phyloP scores from a whole-genome alignment of 1,284 basidiomycete genomes.

The Cryptococcus depauperatus region DNA sequence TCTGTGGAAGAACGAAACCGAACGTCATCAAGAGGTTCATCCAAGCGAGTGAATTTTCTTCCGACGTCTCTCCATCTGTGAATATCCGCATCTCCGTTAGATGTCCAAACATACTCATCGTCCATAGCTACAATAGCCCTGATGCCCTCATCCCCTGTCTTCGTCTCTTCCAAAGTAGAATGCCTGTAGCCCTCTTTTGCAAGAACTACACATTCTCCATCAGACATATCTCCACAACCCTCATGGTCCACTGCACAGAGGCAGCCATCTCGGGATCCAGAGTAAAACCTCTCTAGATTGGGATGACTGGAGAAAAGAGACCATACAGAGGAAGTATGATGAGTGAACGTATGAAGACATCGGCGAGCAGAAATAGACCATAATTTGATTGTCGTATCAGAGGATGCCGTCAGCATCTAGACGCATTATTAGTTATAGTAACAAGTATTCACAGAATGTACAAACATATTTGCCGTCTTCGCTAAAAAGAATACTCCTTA shows the following conservation, averaged over 20 bases:
- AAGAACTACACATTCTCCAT: slow-evolving; percentile 81
- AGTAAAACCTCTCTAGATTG: slow-evolving; percentile 86
- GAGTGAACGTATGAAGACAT: slow-evolving; percentile 90
- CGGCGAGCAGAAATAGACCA: slow-evolving; percentile 87
- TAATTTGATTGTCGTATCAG: slow-evolving; percentile 66
- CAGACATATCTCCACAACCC: slow-evolving; percentile 65
- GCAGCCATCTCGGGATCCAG: slow-evolving; percentile 82
- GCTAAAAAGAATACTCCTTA: slow-evolving; percentile 76
- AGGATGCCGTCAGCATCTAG: slow-evolving; percentile 77
- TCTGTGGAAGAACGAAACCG: slow-evolving; percentile 12
- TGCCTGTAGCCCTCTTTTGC: slow-evolving; percentile 56
- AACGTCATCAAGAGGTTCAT: slow-evolving; percentile 39
- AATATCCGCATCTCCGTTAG: slow-evolving; percentile 70
- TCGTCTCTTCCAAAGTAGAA: slow-evolving; percentile 25
- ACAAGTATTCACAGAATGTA: slow-evolving; percentile 15
- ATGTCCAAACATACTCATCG: slow-evolving; percentile 84
- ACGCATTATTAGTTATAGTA: slow-evolving; percentile 4
- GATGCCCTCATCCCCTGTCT: slow-evolving; percentile 58
- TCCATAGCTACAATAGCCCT: slow-evolving; percentile 77
- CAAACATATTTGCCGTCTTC: slow-evolving; percentile 82
- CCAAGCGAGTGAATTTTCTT: slow-evolving; percentile 53
- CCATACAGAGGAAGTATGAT: slow-evolving; percentile 95
- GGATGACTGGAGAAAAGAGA: slow-evolving; percentile 80
- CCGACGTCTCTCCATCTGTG: slow-evolving; percentile 66
- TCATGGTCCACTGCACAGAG: slow-evolving; percentile 88